Evolutionary conservation across 2,329 filamentous ascomycete genomes (phyloP), one percentile per base, ranked within the genome.

Genomic region (Colletotrichum lini): DNA sequence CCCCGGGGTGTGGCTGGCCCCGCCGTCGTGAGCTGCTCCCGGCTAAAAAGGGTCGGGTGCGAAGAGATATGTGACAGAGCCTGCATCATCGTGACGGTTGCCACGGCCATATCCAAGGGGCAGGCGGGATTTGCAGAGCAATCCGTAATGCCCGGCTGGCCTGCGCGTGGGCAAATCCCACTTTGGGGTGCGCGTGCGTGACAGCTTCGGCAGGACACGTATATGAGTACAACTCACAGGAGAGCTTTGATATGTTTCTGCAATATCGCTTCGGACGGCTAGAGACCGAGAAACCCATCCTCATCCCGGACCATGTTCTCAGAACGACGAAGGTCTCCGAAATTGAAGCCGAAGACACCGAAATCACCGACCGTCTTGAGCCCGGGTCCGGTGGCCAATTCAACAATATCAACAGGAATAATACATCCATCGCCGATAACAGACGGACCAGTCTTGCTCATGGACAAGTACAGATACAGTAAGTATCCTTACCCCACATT

Each of bases 181-280:
- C 21, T 16, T 53, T 15, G 47, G 12, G 18, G 23, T 9, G 30
- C 30, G 30, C 30, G 35, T 18, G 21, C 1, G 23, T 9, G 60
- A 21, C 49, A n/a, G 6, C 44, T 44, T 30, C 40, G 23, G 40
- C 40, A 23, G 45, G 30, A 30, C 30, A 30, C 30, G 44, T n/a
- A 52, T 42, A 15, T 30, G 54, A 7, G n/a, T 61, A 26, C 50
- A 30, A 23, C 8, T 49, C 45, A 45, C 58, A 30, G 23, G 26
- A 35, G 38, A 12, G 18, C 44, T 35, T 49, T 35, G 45, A 35
- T 30, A n/a, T 9, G 30, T 26, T 13, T 15, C 13, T 38, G n/a
- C 57, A 62, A 71, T 71, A 45, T 68, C 68, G 64, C 45, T 71
- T 71, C 57, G 40, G 26, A n/a, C 56, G 13, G 47, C 10, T 47